Evolutionary conservation across 495 filamentous ascomycete genomes (phyloP), one percentile per base, ranked within the genome.

Genomic region (Neurospora sp.): DNA sequence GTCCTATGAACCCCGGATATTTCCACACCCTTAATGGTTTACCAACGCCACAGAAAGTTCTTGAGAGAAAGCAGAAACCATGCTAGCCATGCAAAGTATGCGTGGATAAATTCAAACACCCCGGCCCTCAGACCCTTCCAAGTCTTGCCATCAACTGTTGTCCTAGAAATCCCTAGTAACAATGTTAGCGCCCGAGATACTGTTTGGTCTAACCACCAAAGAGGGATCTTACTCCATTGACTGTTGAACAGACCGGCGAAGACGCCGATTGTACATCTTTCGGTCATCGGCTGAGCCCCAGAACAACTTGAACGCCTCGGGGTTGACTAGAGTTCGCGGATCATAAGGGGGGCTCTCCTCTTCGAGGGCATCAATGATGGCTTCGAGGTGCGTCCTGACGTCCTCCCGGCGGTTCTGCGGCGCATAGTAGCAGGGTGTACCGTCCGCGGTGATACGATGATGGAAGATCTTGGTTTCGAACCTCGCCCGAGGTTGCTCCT

Each of bases 331-430:
- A 10, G 93, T 96, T 71, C 96, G 86, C 1, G 96, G 96, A 78
- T 99, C 96, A 77, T 95, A 98, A 0, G 92, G 89, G 1, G 95
- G 94, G 0, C 86, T 84, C 53, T 96, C 93, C 47, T 98, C 94
- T 79, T 98, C 95, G 47, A 98, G 82, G 0, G 92, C 87, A 22
- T 87, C 87, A 73, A 98, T 88, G 71, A 98, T 92, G 3, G 92
- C 92, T 45, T 96, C 92, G 71, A 99, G 89, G 74, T 99, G 96
- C 10, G 89, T 89, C 41, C 89, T 89, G 77, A 93, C 88, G 70
- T 98, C 95, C 71, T 97, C 94, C 1, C 87, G 81, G 35, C 89
- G 89, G 59, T 76, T 84, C 5, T 75, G 69, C 0, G 81, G 81
- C 0, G 93, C 87, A 69, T 93, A 89, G 81, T 98, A 99, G 80